phyloP scores from a whole-genome alignment of 805 yeast species.

The Sugiyamaella marilandica region DNA sequence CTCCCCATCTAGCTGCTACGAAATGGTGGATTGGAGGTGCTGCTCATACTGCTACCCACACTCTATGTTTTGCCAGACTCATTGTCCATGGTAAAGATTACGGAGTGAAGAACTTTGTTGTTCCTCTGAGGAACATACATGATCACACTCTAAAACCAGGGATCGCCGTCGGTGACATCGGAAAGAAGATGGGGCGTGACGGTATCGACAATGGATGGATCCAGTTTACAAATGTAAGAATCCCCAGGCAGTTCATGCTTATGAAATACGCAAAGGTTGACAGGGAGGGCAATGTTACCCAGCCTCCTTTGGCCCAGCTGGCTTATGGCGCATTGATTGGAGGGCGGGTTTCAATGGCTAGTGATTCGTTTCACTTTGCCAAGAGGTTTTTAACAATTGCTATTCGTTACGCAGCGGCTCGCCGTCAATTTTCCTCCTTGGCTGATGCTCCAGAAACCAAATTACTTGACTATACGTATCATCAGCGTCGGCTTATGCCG shows the following conservation, averaged over 20 bases:
- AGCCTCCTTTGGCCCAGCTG: constrained; percentile 81
- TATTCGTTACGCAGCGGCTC: constrained; percentile 77
- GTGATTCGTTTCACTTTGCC: constrained; percentile 75
- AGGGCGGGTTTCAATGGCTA: constrained; percentile 87
- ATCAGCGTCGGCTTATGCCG: constrained; percentile 81
- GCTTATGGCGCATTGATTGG: constrained; percentile 80
- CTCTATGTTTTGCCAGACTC: constrained; percentile 75
- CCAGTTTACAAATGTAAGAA: constrained; percentile 75
- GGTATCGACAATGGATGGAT: constrained; percentile 97
- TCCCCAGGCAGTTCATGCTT: constrained; percentile 79
- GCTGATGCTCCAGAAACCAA: constrained; percentile 56
- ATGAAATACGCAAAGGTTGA: constrained; percentile 70
- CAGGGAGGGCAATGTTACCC: constrained; percentile 60
- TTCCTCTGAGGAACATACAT: constrained; percentile 74
- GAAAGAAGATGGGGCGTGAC: constrained; percentile 91
- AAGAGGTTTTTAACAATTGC: constrained; percentile 83
- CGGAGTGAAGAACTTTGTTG: constrained; percentile 89
- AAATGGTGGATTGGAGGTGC: constrained; percentile 99
- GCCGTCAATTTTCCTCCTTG: constrained; percentile 70
- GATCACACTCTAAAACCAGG: constrained; percentile 70
- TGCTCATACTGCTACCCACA: constrained; percentile 89
- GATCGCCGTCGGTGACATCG: constrained; percentile 82
- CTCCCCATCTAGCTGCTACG: constrained; percentile 89
- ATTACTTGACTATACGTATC: constrained; percentile 78
- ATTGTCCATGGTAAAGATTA: constrained; percentile 77